Conservation (phyloP, 192 early-diverging fungal genomes). For the Coemansia pectinata region DNA sequence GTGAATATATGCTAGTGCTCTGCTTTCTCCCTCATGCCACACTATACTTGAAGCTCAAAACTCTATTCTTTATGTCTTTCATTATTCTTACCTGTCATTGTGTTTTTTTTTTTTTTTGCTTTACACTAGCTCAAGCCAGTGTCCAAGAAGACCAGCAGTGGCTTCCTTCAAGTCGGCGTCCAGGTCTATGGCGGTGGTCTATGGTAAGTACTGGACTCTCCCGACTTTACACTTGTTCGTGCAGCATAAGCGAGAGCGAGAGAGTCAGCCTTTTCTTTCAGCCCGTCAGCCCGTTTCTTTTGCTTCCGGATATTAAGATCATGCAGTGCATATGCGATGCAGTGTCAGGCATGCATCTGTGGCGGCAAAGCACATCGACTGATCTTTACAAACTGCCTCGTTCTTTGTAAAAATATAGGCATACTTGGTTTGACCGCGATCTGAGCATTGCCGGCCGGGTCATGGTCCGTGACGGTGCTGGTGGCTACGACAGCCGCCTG, state of each 20-base stretch:
- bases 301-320: not conserved
- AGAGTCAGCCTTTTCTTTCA: constrained; percentile 1
- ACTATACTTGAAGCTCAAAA: constrained; percentile 4
- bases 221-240: not conserved
- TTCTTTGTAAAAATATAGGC: constrained; percentile 54
- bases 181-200: constrained; percentile 96
- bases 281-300: not conserved
- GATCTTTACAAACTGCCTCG: not conserved
- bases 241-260: not conserved
- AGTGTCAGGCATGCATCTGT: not conserved
- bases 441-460: constrained; percentile 93
- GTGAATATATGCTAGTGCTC: not conserved
- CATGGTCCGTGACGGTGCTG: constrained; percentile 71
- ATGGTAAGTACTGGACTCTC: constrained; percentile 56
- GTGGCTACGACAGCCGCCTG: constrained; percentile 71
- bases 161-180: constrained; percentile 90
- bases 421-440: constrained; percentile 99
- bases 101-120: not conserved
- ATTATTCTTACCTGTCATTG: not conserved
- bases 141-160: constrained; percentile 83
- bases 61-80: not conserved
- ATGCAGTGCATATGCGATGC: not conserved
- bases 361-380: not conserved
- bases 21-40: not conserved
- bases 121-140: constrained; percentile 81